Evolutionary conservation across 1,284 basidiomycete genomes (phyloP).

Genomic region (Hemileia vastatrix): DNA sequence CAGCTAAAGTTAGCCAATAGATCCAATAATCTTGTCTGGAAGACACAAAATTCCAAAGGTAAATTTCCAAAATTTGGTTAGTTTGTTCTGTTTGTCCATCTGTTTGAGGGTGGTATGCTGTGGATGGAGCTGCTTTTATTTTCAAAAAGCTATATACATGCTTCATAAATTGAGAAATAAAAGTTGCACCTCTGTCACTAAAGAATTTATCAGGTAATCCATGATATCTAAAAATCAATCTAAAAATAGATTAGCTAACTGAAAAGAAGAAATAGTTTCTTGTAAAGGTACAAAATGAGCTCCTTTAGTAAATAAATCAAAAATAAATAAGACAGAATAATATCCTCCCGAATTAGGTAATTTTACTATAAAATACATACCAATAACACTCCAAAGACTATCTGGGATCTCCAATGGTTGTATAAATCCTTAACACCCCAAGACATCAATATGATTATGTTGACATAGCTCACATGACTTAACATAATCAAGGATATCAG

Average conservation of each 20-base stretch:
- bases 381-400: slow-evolving; percentile 47
- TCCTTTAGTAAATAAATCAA: slow-evolving; percentile 48
- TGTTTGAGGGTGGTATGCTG: slow-evolving; percentile 10
- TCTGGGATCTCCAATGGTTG: slow-evolving; percentile 39
- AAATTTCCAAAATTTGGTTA: slow-evolving; percentile 8
- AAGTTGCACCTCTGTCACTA: background rate
- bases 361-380: slow-evolving; percentile 49
- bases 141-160: background rate
- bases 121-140: background rate
- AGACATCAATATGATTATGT: slow-evolving; percentile 2
- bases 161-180: background rate
- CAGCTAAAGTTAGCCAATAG: slow-evolving; percentile 27
- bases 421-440: slow-evolving; percentile 39
- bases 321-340: slow-evolving; percentile 48
- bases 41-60: slow-evolving; percentile 22
- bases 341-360: slow-evolving; percentile 46
- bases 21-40: slow-evolving; percentile 23
- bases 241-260: background rate
- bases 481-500: background rate
- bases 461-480: slow-evolving; percentile 5
- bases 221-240: slow-evolving; percentile 1
- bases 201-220: slow-evolving; percentile 6
- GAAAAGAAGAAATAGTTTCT: background rate
- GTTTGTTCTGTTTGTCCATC: slow-evolving; percentile 9
- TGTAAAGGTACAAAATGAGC: slow-evolving; percentile 40